Conservation (phyloP, 345 rosid genomes). For the Eucalyptus leucophloia region DNA sequence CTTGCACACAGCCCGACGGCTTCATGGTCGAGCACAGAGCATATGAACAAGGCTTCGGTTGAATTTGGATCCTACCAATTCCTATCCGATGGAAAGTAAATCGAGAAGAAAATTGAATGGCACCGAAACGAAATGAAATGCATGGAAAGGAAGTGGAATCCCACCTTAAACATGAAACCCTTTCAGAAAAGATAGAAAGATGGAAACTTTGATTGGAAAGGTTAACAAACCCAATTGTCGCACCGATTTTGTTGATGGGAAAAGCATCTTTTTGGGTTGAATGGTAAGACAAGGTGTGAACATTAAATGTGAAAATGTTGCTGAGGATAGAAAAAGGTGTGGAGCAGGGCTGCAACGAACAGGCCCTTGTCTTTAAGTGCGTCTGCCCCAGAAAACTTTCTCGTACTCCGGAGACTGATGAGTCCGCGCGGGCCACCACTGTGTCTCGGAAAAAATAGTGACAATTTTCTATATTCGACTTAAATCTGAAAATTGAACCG, state of each 20-base stretch:
- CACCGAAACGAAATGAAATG: background rate
- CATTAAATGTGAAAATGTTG: background rate
- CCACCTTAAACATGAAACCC: background rate
- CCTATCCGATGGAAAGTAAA: background rate
- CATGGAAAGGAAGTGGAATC: too few relatives aligned
- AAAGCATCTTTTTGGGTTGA: background rate
- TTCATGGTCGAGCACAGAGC: background rate
- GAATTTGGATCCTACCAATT: background rate
- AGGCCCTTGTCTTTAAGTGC: background rate
- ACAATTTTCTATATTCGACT: too few relatives aligned
- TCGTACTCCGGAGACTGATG: background rate
- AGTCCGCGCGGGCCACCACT: background rate
- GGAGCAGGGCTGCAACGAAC: background rate
- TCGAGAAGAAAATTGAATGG: background rate
- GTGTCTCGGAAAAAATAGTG: too few relatives aligned
- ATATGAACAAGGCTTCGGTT: background rate
- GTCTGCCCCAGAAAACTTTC: background rate
- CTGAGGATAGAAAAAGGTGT: background rate
- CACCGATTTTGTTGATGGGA: background rate
- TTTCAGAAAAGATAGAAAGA: background rate
- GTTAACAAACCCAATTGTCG: background rate
- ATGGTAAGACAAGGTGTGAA: background rate
- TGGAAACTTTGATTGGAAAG: background rate
- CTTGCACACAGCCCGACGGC: background rate
- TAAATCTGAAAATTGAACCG: too few relatives aligned